Conservation (phyloP, 805 yeast genomes). For the Yamadazyma sp. region DNA sequence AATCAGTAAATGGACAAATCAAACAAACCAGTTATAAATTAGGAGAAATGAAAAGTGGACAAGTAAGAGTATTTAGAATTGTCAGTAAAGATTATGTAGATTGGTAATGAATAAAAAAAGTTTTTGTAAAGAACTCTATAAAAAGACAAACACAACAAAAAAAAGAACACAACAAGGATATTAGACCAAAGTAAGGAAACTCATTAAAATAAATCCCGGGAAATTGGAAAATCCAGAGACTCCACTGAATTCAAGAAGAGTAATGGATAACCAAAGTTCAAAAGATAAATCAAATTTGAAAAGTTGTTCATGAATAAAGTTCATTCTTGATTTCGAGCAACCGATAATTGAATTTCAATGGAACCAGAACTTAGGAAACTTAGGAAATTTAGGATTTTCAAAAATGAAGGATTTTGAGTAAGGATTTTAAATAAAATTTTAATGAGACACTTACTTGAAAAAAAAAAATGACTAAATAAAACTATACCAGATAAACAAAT, state of each 20-base stretch:
- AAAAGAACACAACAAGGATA: background rate
- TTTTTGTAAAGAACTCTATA: background rate
- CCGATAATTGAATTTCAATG: conserved; percentile 6
- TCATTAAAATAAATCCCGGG: conserved; percentile 6
- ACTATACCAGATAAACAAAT: conserved; percentile 1
- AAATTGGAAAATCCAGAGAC: conserved; percentile 10
- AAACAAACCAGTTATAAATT: conserved; percentile 62
- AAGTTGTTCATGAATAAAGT: conserved; percentile 8
- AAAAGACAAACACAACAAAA: background rate
- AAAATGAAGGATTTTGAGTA: no score
- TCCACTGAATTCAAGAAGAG: conserved; percentile 6
- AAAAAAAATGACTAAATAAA: background rate
- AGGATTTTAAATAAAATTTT: background rate
- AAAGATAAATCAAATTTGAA: conserved; percentile 7
- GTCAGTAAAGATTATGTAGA: conserved; percentile 71
- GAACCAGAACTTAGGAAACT: background rate
- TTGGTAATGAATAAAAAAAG: conserved; percentile 44
- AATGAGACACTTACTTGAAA: background rate
- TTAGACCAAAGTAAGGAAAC: conserved; percentile 12
- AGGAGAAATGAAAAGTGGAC: conserved; percentile 74
- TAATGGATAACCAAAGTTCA: conserved; percentile 7
- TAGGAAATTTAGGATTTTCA: no score
- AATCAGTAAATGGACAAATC: conserved; percentile 51
- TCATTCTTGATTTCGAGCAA: conserved; percentile 8
- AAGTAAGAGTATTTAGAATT: conserved; percentile 73